phyloP scores from a whole-genome alignment of 345 rosid genomes.

The Trapa bicornis region DNA sequence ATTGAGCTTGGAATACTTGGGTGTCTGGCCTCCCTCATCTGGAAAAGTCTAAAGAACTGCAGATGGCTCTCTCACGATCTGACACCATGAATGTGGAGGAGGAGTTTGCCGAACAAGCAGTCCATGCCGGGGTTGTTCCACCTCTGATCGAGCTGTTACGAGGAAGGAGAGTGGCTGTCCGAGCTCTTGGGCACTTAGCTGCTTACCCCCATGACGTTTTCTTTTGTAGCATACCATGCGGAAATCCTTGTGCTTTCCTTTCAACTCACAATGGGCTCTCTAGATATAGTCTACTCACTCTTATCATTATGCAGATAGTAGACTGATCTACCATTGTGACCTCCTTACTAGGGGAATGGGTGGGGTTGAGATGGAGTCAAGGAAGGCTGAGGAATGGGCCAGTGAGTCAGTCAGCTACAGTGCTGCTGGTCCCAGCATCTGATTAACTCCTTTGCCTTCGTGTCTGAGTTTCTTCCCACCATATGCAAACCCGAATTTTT shows the following conservation, averaged over 20 bases:
- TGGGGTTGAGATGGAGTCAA: conserved; percentile 97
- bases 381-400: conserved; percentile 99
- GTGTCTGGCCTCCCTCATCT: conserved; percentile 88
- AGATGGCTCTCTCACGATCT: conserved; percentile 98
- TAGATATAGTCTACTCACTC: conserved; percentile 96
- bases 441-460: conserved; percentile 92
- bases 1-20: conserved; percentile 91
- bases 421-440: conserved; percentile 97
- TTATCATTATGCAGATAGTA: conserved; percentile 70
- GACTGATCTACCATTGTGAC: conserved; percentile 88
- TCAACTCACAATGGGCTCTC: conserved; percentile 80
- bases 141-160: conserved; percentile 86
- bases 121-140: conserved; percentile 76
- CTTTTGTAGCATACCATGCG: conserved; percentile 59
- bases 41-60: conserved; percentile 86
- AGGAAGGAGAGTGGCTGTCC: conserved; percentile 93
- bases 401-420: conserved; percentile 53
- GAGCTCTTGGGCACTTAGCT: conserved; percentile 94
- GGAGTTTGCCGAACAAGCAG: conserved; percentile 80
- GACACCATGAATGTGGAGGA: conserved; percentile 91
- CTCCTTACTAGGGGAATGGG: conserved; percentile 99
- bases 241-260: conserved; percentile 91
- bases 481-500: conserved; percentile 87
- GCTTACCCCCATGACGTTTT: conserved; percentile 70
- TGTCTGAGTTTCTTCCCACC: conserved; percentile 86